Evolutionary conservation across 2,329 filamentous ascomycete species (phyloP).

Genomic region (Penicillium oxalicum): DNA sequence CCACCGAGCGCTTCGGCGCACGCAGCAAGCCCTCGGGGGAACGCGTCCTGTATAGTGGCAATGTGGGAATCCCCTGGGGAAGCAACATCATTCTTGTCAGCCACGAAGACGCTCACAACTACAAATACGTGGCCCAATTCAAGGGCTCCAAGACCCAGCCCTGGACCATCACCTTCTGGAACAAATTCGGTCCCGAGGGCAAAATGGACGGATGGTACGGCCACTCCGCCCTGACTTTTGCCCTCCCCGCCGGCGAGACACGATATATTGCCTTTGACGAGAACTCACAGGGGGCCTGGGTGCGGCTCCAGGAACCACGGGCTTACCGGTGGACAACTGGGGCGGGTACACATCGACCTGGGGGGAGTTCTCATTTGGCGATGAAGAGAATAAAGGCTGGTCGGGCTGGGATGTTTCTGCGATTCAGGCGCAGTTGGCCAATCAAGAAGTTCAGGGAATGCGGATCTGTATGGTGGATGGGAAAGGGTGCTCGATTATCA

Average conservation of each 20-base stretch:
- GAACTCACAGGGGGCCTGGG: constrained; percentile 35
- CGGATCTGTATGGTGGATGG: constrained; percentile 26
- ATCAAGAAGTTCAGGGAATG: constrained; percentile 30
- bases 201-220: constrained; percentile 35
- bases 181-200: constrained; percentile 34
- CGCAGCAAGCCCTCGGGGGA: constrained; percentile 21
- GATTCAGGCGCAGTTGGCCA: constrained; percentile 31
- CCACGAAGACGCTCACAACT: constrained; percentile 22
- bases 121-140: constrained; percentile 36
- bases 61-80: constrained; percentile 36
- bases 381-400: constrained; percentile 29
- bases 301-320: constrained; percentile 22
- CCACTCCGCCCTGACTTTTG: constrained; percentile 28
- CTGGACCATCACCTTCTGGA: constrained; percentile 36
- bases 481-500: constrained; percentile 26
- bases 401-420: constrained; percentile 39
- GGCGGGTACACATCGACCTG: constrained; percentile 35
- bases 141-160: constrained; percentile 25
- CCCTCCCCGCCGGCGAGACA: constrained; percentile 26
- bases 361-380: constrained; percentile 37
- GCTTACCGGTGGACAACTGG: constrained; percentile 24
- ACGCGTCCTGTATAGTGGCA: constrained; percentile 28
- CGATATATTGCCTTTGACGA: constrained; percentile 36
- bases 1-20: constrained; percentile 27
- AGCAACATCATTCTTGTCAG: constrained; percentile 37